These are phyloP conservation scores for Aureobasidium melanogenum DNA, from an alignment of 2,329 filamentous ascomycete species.

Conservation along the genomic window DNA sequence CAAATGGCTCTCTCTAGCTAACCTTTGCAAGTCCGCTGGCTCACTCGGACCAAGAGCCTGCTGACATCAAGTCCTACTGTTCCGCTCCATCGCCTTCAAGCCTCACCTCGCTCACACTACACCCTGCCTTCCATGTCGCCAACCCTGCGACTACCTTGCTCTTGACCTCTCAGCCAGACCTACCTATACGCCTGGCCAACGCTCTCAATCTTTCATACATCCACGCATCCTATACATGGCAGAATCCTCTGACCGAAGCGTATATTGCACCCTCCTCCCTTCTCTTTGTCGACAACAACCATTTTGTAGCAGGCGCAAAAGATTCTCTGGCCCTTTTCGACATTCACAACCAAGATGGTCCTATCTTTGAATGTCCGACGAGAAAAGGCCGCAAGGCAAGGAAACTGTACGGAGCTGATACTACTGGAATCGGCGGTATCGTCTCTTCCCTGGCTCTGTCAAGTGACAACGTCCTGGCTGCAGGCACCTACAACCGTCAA, in stretches of 20 bases:
- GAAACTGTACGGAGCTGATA: constrained; percentile 31
- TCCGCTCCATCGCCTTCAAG: constrained; percentile 16
- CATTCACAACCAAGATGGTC: constrained; percentile 38
- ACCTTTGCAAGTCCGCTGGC: constrained; percentile 36
- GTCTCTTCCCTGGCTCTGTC: constrained; percentile 43
- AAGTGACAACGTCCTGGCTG: constrained; percentile 43
- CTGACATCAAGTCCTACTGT: not conserved
- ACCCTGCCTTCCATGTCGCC: constrained; percentile 46
- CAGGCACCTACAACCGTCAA: constrained; percentile 48
- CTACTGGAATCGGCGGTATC: constrained; percentile 46
- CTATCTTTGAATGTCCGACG: constrained; percentile 37
- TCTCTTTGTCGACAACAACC: constrained; percentile 40
- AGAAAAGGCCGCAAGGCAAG: constrained; percentile 34
- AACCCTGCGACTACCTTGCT: constrained; percentile 42
- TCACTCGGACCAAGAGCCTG: constrained; percentile 13
- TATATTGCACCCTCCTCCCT: constrained; percentile 48
- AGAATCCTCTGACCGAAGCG: constrained; percentile 47
- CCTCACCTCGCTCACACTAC: constrained; percentile 44
- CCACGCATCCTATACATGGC: constrained; percentile 46
- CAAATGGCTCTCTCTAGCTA: constrained; percentile 27
- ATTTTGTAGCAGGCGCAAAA: constrained; percentile 50
- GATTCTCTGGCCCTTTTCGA: constrained; percentile 50
- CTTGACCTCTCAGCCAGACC: constrained; percentile 43
- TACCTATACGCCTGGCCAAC: constrained; percentile 49
- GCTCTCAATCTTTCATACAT: constrained; percentile 37